These are phyloP conservation scores for Sodiomyces alkalinus DNA, from an alignment of 2,329 filamentous ascomycete species.

Conservation along the genomic window DNA sequence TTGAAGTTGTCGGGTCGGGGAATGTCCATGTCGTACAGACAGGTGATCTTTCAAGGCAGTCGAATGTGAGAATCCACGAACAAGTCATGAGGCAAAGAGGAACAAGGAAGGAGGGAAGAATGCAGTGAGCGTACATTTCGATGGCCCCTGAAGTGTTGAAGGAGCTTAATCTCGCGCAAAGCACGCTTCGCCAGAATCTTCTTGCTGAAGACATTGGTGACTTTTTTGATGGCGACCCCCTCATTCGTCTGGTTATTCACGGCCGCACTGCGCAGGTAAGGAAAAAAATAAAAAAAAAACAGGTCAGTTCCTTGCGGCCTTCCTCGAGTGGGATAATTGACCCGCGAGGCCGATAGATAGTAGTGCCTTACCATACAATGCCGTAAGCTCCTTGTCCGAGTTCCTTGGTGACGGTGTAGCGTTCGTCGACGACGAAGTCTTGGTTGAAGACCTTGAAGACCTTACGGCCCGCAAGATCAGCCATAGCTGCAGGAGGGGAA, in stretches of 20 bases:
- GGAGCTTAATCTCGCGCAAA: constrained; percentile 91
- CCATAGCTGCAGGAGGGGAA: constrained; percentile 15
- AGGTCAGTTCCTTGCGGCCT: too few relatives aligned
- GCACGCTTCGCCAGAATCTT: constrained; percentile 98
- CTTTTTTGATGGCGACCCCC: constrained; percentile 97
- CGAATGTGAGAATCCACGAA: constrained; percentile 3
- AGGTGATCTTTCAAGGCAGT: constrained; percentile 60
- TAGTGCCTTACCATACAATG: constrained; percentile 93
- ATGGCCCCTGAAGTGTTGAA: constrained; percentile 91
- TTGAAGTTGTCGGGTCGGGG: constrained; percentile 96
- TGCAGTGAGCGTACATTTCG: constrained; percentile 51
- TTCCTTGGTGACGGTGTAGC: constrained; percentile 98
- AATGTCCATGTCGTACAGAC: constrained; percentile 98
- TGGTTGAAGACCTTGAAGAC: constrained; percentile 99
- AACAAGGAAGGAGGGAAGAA: constrained; percentile 1
- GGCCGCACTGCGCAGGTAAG: constrained; percentile 60
- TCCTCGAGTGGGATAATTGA: too few relatives aligned
- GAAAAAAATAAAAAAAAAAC: constrained; percentile 3
- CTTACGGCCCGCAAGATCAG: constrained; percentile 48
- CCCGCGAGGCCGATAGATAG: too few relatives aligned
- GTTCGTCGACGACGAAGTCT: constrained; percentile 95
- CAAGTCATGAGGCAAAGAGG: too few relatives aligned
- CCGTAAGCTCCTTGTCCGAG: constrained; percentile 95
- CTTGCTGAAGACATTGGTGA: constrained; percentile 99
- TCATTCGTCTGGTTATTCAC: constrained; percentile 83